A percentile compares a stretch with the other conserved stretches of the same genome.
These are phyloP conservation scores for Candida dubliniensis DNA, from an alignment of 1,139 yeast genomes.

Conservation along the genomic window DNA sequence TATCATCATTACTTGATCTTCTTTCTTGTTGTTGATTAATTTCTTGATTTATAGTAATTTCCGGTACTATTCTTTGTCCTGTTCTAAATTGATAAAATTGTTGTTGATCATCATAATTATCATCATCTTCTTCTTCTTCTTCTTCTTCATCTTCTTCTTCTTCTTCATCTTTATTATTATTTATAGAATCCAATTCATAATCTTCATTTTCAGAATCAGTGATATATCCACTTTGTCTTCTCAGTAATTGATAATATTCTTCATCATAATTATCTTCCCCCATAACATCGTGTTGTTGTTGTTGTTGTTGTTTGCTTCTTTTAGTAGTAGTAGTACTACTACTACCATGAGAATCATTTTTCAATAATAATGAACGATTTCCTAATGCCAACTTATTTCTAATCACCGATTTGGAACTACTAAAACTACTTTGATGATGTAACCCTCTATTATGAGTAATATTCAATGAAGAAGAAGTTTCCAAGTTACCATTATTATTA, in stretches of 20 bases:
- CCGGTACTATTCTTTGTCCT: background rate
- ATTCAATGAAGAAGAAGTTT: background rate
- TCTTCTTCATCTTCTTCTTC: slow-evolving; percentile 5
- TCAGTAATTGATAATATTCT: slow-evolving; percentile 7
- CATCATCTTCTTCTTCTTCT: slow-evolving; percentile 4
- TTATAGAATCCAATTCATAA: background rate
- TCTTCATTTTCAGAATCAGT: slow-evolving; percentile 18
- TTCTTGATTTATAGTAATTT: no score
- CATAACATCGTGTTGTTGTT: background rate
- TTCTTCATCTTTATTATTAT: slow-evolving; percentile 3
- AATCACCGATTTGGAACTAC: slow-evolving; percentile 15
- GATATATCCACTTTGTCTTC: slow-evolving; percentile 20
- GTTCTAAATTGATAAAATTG: slow-evolving; percentile 12
- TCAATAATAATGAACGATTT: slow-evolving; percentile 11
- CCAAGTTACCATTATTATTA: background rate
- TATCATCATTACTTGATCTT: no score
- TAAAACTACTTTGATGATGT: slow-evolving; percentile 9
- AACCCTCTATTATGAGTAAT: slow-evolving; percentile 7
- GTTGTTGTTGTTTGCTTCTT: no score
- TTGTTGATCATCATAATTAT: background rate
- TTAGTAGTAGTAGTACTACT: no score
- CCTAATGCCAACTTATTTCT: slow-evolving; percentile 15
- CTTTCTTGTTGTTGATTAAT: no score
- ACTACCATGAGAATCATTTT: background rate
- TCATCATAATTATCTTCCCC: background rate